Evolutionary conservation across 306 rosid species (phyloP), one percentile per base, ranked within the genome.

Genomic region (Abrus precatorius): DNA sequence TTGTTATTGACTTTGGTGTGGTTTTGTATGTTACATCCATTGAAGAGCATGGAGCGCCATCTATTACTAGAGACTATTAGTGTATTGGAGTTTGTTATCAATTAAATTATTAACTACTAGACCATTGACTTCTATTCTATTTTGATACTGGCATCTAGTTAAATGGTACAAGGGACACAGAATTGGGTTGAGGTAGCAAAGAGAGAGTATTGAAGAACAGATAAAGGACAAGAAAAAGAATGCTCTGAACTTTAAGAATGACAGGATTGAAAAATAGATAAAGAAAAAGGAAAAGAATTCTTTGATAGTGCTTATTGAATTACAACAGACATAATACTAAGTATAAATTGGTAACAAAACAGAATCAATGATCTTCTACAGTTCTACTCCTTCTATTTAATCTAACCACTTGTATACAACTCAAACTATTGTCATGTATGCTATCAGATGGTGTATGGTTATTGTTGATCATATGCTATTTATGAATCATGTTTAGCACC

Each of bases 101-200:
- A n/a, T 47, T 75, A 61, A 48, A 61, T 60, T 75, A 36, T 75
- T n/a, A n/a, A 32, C 48, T 61, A 75, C 49, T 45, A 3, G 71
- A 32, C 14, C 47, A 59, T 44, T 30, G 41, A 44, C 69, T 44
- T 60, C 30, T 75, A 29, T 44, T 68, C 12, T 41, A 43, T 32
- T 75, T 60, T 6, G 44, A 57, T 14, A 74, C 30, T 8, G 59
- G 13, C 10, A 30, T 75, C 36, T 44, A 45, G 69, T 30, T 74
- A 43, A 20, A 60, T 60, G 38, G 38, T 57, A 4, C 5, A 9
- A 32, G 20, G 9, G 32, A 30, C 44, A 60, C 67, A 33, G 8
- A 32, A 60, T 30, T 1, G 3, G 27, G 67, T 60, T 32, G 8
- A 57, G 43, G 9, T 30, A 30, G 10, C 40, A 60, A 8, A 60